Base-by-base conservation (phyloP, 306 rosid genomes). In the Gynostemma pentaphyllum region DNA sequence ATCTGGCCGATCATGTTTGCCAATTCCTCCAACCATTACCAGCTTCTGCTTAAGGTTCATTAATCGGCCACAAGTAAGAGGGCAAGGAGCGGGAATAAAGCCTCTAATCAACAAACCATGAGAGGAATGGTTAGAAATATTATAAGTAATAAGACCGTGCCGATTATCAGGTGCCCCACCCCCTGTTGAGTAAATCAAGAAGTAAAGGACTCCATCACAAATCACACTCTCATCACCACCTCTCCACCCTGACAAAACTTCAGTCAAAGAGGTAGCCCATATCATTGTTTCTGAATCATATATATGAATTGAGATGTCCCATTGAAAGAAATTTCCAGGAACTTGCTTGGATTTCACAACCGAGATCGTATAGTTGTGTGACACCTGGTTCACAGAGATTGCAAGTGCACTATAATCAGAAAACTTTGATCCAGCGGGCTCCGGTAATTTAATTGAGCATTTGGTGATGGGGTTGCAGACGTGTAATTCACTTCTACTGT, bases 11-110 rank as follows among this genome's bases (percentile, higher is more conserved):
- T 86, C 97, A 0, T 0, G 87, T 73, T 81, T 88, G 30, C 97
- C 95, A 5, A 94, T 85, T 50, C 99, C 99, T 62, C 99, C 99
- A 47, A 94, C 99, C 97, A 94, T 94, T 26, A 88, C 99, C 75
- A 94, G 85, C 83, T 80, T 84, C 69, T 87, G 97, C 80, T 79
- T 84, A 74, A 88, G 64, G 78, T 84, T 86, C 97, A 94, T 94
- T 70, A 94, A 72, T 2, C 99, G 88, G 49, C 97, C 99, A 30
- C 99, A 94, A 12, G 99, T 88, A 32, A 94, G 81, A 41, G 99
- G 70, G 51, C 90, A 88, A n/a, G 99, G 97, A 29, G 79, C 84
- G 2, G 79, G 73, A 51, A 94, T 78, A n/a, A 84, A 86, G 78
- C 79, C 78, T 67, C 67, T 76, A 47, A 68, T 74, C 86, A 94